A percentile compares a stretch with the other conserved stretches of the same genome.
Conservation (phyloP, 108 stramenopile genomes). For the Fistulifera solaris region DNA sequence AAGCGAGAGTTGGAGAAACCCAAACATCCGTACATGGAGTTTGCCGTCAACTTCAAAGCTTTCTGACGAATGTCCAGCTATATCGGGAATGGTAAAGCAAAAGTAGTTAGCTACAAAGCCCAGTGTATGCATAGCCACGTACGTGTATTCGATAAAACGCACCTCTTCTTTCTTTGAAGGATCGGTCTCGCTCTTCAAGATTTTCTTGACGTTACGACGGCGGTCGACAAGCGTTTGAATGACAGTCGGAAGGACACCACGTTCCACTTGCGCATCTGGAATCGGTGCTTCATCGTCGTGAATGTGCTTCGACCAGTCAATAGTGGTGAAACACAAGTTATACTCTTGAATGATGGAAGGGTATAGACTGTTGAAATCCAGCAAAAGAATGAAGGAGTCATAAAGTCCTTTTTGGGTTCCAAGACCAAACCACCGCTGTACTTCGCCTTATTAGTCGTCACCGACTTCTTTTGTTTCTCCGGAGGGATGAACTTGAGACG, state of each 20-base stretch:
- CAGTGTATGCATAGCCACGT: background rate
- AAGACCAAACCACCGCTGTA: conserved; percentile 97
- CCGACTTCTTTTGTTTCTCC: conserved; percentile 67
- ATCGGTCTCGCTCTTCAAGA: conserved; percentile 82
- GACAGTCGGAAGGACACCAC: conserved; percentile 94
- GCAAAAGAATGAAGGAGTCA: conserved; percentile 95
- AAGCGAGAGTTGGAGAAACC: conserved; percentile 95
- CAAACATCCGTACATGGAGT: conserved; percentile 99
- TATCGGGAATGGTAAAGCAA: background rate
- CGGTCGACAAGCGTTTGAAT: conserved; percentile 94
- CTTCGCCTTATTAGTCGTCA: conserved; percentile 51
- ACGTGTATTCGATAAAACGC: conserved; percentile 8
- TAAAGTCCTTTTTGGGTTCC: conserved; percentile 99
- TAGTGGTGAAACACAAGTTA: conserved; percentile 99
- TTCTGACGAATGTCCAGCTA: conserved; percentile 97
- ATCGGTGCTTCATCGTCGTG: conserved; percentile 52
- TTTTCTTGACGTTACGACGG: conserved; percentile 87
- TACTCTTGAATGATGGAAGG: conserved; percentile 99
- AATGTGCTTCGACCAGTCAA: conserved; percentile 77
- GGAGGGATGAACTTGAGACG: conserved; percentile 90
- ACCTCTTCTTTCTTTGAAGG: conserved; percentile 66
- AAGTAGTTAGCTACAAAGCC: background rate
- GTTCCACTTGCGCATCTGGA: conserved; percentile 69
- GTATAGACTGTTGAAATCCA: conserved; percentile 99
- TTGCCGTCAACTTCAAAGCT: conserved; percentile 97